phyloP scores from a whole-genome alignment of 2,329 filamentous ascomycete species.

The Xylariomycetidae sp. region DNA sequence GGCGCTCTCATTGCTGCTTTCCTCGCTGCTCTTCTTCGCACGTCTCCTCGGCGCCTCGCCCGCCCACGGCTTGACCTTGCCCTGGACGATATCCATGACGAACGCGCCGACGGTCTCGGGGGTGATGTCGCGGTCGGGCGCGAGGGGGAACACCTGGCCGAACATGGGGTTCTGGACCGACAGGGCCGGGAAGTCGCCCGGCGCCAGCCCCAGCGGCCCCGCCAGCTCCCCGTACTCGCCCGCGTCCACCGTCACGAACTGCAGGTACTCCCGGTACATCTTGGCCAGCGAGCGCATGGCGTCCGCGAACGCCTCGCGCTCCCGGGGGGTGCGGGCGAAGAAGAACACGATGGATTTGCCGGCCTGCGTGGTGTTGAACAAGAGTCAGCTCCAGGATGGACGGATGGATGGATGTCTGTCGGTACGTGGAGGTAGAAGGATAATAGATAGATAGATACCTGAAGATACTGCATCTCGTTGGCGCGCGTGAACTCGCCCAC shows the following conservation, averaged over 20 bases:
- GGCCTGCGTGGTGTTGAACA: slow-evolving; percentile 18
- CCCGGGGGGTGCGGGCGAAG: slow-evolving; percentile 24
- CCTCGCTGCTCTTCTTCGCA: too few relatives aligned
- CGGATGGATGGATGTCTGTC: not conserved
- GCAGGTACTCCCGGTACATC: slow-evolving; percentile 40
- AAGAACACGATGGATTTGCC: slow-evolving; percentile 34
- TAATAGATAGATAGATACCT: slow-evolving; percentile 26
- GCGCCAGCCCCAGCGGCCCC: slow-evolving; percentile 30
- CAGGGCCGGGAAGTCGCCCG: slow-evolving; percentile 26
- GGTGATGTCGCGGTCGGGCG: slow-evolving; percentile 21
- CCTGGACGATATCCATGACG: slow-evolving; percentile 38
- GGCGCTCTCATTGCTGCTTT: too few relatives aligned
- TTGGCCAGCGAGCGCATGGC: slow-evolving; percentile 35
- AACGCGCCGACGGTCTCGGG: slow-evolving; percentile 34
- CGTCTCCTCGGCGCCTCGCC: slow-evolving; percentile 8
- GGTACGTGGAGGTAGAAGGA: too few relatives aligned
- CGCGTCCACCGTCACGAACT: slow-evolving; percentile 41
- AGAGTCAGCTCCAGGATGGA: slow-evolving; percentile 1
- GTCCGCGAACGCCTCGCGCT: slow-evolving; percentile 30
- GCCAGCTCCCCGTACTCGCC: slow-evolving; percentile 40
- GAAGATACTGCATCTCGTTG: slow-evolving; percentile 36
- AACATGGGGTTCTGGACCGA: slow-evolving; percentile 39
- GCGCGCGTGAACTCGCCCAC: slow-evolving; percentile 39
- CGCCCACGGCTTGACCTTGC: slow-evolving; percentile 34
- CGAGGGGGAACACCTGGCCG: slow-evolving; percentile 38